A percentile compares a stretch with the other conserved stretches of the same genome.
phyloP scores from a whole-genome alignment of 2,329 filamentous ascomycete species.

The Aureobasidium mangrovei region DNA sequence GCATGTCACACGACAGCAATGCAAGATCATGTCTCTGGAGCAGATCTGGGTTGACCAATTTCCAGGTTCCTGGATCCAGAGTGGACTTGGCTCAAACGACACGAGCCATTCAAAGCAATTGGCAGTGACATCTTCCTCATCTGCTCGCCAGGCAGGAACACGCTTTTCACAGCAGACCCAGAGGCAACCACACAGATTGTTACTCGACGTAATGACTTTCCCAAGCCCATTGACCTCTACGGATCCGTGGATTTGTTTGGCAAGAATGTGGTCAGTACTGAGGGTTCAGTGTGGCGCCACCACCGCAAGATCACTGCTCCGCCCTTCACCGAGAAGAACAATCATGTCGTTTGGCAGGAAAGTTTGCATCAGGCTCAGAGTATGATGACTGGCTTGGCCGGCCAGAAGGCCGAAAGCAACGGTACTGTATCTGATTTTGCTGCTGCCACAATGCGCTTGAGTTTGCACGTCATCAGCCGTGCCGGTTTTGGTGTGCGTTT shows the following conservation, averaged over 20 bases:
- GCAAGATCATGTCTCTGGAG: not conserved
- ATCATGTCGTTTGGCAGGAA: slow-evolving; percentile 56
- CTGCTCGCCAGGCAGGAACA: slow-evolving; percentile 48
- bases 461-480: slow-evolving; percentile 53
- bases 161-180: slow-evolving; percentile 53
- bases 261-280: slow-evolving; percentile 61
- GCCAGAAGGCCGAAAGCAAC: slow-evolving; percentile 31
- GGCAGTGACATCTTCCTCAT: slow-evolving; percentile 55
- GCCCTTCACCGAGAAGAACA: slow-evolving; percentile 69
- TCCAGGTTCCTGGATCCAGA: slow-evolving; percentile 49
- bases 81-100: slow-evolving; percentile 49
- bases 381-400: slow-evolving; percentile 52
- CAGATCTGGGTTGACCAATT: slow-evolving; percentile 4
- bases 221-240: slow-evolving; percentile 56
- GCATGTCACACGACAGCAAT: not conserved
- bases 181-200: slow-evolving; percentile 59
- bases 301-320: slow-evolving; percentile 65
- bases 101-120: slow-evolving; percentile 49
- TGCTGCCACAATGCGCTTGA: slow-evolving; percentile 56
- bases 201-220: slow-evolving; percentile 59
- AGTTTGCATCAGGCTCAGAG: slow-evolving; percentile 54
- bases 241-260: slow-evolving; percentile 56
- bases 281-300: slow-evolving; percentile 60
- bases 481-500: slow-evolving; percentile 61
- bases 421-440: slow-evolving; percentile 49